A percentile compares a stretch with the other conserved stretches of the same genome.
These are phyloP conservation scores for Rhamnella rubrinervis DNA, from an alignment of 331 rosid genomes.

Conservation along the genomic window DNA sequence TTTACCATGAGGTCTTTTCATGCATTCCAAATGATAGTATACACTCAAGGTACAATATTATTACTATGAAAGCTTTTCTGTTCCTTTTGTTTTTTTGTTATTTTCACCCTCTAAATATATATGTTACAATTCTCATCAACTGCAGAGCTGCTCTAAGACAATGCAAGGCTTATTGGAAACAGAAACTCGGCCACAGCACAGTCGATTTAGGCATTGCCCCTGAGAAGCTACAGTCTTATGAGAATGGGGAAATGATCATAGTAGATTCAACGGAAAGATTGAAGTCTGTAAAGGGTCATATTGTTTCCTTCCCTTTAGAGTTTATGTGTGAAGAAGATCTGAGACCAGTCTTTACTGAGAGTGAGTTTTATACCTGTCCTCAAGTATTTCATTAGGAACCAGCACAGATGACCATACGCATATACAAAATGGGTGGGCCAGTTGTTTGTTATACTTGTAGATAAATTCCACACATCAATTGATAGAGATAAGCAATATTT, in stretches of 20 bases:
- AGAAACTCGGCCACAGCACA: constrained; percentile 36
- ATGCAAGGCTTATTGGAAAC: constrained; percentile 36
- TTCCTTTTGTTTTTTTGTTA: background rate
- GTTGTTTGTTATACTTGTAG: constrained; percentile 5
- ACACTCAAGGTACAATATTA: constrained; percentile 34
- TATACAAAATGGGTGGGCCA: background rate
- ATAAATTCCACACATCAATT: constrained; percentile 5
- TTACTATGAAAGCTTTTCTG: background rate
- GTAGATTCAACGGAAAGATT: constrained; percentile 38
- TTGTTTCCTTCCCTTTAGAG: constrained; percentile 46
- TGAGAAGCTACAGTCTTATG: constrained; percentile 25
- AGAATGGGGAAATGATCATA: constrained; percentile 23
- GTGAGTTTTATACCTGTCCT: constrained; percentile 47
- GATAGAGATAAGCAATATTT: background rate
- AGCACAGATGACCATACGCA: background rate
- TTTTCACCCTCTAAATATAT: background rate
- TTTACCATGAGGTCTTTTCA: constrained; percentile 45
- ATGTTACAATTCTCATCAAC: background rate
- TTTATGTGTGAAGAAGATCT: constrained; percentile 46
- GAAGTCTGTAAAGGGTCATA: constrained; percentile 36
- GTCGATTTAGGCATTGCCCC: constrained; percentile 46
- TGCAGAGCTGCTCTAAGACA: constrained; percentile 43
- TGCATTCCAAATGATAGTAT: constrained; percentile 45
- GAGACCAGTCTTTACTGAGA: constrained; percentile 46
- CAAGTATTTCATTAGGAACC: constrained; percentile 35